Evolutionary conservation across 495 filamentous ascomycete species (phyloP), one percentile per base, ranked within the genome.

Genomic region (Penicillium soppii): DNA sequence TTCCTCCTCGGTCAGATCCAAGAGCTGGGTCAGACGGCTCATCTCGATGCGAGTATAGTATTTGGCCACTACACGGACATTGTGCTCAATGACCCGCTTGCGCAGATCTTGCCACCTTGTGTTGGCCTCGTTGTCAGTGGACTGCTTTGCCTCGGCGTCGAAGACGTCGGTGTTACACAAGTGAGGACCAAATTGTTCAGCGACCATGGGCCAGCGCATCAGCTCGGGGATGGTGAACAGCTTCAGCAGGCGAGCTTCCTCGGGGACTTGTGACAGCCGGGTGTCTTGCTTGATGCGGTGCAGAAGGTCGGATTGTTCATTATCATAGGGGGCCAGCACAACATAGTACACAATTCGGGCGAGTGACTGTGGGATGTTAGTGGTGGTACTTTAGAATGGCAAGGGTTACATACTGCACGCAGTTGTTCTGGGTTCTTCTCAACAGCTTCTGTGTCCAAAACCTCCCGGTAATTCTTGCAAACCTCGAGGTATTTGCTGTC

Each of bases 1-100:
- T 79, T 98, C 94, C 40, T 92, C 89, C 68, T 95, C 90, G 20
- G 85, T 88, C 51, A 98, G 77, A 66, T 97, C 95, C 53, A 98
- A 78, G 20, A 98, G 81, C 66, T 92, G 77, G 12, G 90, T 95
- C 48, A 98, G 73, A 27, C 94, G 89, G 50, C 85, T 81, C 80
- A 96, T 90, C 67, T 86, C 83, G 68, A 98, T 95, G 55, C 94
- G 90, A 7, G 95, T 97, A 77, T 98, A 98, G 80, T 98, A 98
- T 66, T 95, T 95, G 62, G 95, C 94, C 9, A 98, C 82, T 7
- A 97, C 94, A 33, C 94, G 88, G 36, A 98, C 94, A 61, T 98
- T 98, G 73, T 98, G 94, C 75, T 98, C 94, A 62, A 98, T 98
- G 47, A 98, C 94, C 26, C 94, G 90, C 77, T 95, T 96, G 52